Evolutionary conservation across 2,329 filamentous ascomycete genomes (phyloP), one percentile per base, ranked within the genome.

Genomic region (Macrophomina pseudophaseolina): DNA sequence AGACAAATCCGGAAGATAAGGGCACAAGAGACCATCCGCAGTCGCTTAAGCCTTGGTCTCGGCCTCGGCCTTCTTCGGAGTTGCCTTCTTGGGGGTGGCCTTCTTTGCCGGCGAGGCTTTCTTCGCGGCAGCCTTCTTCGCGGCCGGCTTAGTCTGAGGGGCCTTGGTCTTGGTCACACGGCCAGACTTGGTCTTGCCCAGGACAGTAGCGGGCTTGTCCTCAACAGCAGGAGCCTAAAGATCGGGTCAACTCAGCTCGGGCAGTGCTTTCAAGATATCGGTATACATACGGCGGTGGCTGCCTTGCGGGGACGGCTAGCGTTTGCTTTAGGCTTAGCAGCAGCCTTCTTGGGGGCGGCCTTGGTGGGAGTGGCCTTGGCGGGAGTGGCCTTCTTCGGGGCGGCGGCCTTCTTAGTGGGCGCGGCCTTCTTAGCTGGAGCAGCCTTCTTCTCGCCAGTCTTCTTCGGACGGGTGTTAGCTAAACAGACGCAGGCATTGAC

Each of bases 131-230:
- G 71, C 71, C 68, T 74, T 73, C 70, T 74, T 73, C 44, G 68
- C 62, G 16, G 70, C 69, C 14, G 65, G 33, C 67, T 66, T 70
- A 12, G 79, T 76, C 40, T 81, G 78, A 58, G 84, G 83, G 66
- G 83, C 81, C 44, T 84, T 82, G 30, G 85, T 83, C 88, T 95
- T 96, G 73, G 90, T 88, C 73, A 96, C 90, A 72, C 93, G 90
- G 58, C 93, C 92, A 64, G 91, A 90, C 87, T 95, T 95, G 79
- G 92, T 94, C 87, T 92, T 94, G 78, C 86, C 87, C 63, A 93
- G 81, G 58, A 90, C 85, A 74, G 89, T 88, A 28, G 81, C 75
- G 69, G 88, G 84, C 81, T 90, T 89, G 72, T 92, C 89, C 66
- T 89, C 85, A 59, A 90, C 83, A 70, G 89, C 89, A 67, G 88